Base-by-base conservation (phyloP, 164 flowering plant species). In the Echeveria elegans region DNA sequence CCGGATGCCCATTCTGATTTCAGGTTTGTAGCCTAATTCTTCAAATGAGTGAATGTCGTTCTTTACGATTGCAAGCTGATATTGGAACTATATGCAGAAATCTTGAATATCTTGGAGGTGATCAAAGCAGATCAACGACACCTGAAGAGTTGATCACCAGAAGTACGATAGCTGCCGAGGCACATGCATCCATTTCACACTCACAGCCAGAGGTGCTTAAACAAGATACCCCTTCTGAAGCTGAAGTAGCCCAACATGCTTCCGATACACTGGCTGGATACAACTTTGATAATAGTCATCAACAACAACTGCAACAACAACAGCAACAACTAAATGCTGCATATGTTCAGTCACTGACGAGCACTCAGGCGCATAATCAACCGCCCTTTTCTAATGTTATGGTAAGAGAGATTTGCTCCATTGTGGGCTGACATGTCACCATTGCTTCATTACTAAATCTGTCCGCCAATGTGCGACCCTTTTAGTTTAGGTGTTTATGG, bases 41-140 rank as follows among this genome's bases (percentile, higher is more conserved):
- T 68, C 16, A 4, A 40, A 60, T 0, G 68, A 48, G 21, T 63
- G 21, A 37, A 12, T 36, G n/a, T 36, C 28, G 1, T n/a, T 24
- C 19, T 32, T 2, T 34, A 26, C 15, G 4, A 2, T 38, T 60
- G 26, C 37, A 0, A 29, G 30, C 14, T 60, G 37, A 19, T 31
- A 63, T 47, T 8, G 38, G 47, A 16, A 45, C 56, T 66, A 19
- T 67, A 64, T 72, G 75, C 86, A 95, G 99, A 79, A 85, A 80
- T 72, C 60, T 85, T 36, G 94, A 95, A 32, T 90, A 83, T 75
- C 84, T 81, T 71, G 87, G 67, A 23, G 95, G 86, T 62, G 99
- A 90, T 69, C 86, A 86, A 69, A 79, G 78, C 34, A 76, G 75
- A 71, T 73, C 77, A 67, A 60, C 77, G 24, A 67, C 88, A 31